Evolutionary conservation across 2,329 filamentous ascomycete genomes (phyloP).

Genomic region (Cryphonectria nitschkei): DNA sequence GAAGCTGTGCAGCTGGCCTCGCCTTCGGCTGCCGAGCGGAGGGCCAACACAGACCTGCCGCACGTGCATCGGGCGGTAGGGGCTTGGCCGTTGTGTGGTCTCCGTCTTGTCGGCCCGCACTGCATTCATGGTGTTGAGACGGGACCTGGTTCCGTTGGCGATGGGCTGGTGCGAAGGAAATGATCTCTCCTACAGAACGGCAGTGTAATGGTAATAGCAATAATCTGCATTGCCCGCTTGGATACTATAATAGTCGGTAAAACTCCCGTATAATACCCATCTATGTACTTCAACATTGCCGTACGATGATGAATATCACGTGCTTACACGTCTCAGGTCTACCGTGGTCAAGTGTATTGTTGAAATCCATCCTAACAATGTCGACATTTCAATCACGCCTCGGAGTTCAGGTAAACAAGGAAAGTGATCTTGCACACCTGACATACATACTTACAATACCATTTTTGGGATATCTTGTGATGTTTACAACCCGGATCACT

Average conservation of each 20-base stretch:
- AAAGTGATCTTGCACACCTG: too few relatives aligned
- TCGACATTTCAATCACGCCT: too few relatives aligned
- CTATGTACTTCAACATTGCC: too few relatives aligned
- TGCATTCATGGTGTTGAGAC: background rate
- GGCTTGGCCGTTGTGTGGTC: background rate
- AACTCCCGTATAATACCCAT: too few relatives aligned
- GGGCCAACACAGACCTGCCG: background rate
- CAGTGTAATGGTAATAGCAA: background rate
- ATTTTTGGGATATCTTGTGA: too few relatives aligned
- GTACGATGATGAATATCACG: too few relatives aligned
- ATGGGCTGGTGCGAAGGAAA: background rate
- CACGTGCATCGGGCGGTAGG: background rate
- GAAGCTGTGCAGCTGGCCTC: background rate
- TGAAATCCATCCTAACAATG: too few relatives aligned
- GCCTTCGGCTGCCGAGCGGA: conserved; percentile 7
- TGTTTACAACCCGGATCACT: too few relatives aligned
- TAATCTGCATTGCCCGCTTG: background rate
- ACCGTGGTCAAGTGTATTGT: too few relatives aligned
- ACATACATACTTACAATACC: too few relatives aligned
- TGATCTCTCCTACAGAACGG: background rate
- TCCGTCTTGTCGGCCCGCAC: background rate
- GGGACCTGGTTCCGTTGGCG: background rate
- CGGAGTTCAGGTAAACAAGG: too few relatives aligned
- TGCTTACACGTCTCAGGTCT: too few relatives aligned
- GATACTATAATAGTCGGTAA: background rate